Evolutionary conservation across 345 rosid species (phyloP), one percentile per base, ranked within the genome.

Genomic region (Raphanus raphanistrum): DNA sequence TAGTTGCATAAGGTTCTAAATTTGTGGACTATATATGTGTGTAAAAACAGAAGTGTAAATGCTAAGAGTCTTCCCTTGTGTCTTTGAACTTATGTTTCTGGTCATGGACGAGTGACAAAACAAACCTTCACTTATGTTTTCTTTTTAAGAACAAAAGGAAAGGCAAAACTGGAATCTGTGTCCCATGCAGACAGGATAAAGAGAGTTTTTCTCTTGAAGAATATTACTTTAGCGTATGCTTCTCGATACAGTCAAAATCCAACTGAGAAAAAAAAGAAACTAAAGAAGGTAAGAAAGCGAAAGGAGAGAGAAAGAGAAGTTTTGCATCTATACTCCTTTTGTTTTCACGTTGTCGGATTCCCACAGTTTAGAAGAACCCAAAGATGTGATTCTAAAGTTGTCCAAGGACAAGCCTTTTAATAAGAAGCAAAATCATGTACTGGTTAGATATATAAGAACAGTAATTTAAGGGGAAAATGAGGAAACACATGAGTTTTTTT

Each of bases 161-260:
- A 63, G 72, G 57, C 7, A 52, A 6, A 66, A 57, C 72, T 54
- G 79, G 88, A 87, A 85, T 84, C 77, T 85, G 87, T 88, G 84
- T 66, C 85, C 88, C 87, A 80, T 74, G 84, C 84, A 83, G 73
- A 76, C 75, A 86, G 81, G 69, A 71, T 25, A 61, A 78, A 72
- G 66, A 63, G 76, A 65, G 81, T 81, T 52, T 48, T 11, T 52
- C 68, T 84, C 82, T 79, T 76, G 54, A 50, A 84, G 82, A 75
- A 83, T 60, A 66, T 82, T 80, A 71, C 88, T 85, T 85, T 88
- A 82, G 84, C 86, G 91, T 72, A 63, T 76, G 79, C 82, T 77
- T 86, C 88, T 87, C 80, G 94, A 88, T 84, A 80, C 88, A 77
- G 83, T 85, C 86, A 87, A 87, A 73, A 73, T 52, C 74, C 62